phyloP scores from a whole-genome alignment of 176 grass and related monocot genomes.

The Olyra latifolia region DNA sequence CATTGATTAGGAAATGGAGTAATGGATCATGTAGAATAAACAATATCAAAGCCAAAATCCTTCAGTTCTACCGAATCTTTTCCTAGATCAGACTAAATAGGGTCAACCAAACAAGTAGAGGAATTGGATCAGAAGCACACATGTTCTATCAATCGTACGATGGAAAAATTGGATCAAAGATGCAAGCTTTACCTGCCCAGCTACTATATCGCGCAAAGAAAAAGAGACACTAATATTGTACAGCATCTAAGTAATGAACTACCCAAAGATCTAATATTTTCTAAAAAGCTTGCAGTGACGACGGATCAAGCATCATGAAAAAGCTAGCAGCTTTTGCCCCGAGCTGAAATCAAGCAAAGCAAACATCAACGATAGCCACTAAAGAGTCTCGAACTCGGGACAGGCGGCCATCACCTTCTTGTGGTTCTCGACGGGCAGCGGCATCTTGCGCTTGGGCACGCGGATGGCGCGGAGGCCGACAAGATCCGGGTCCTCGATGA shows the following conservation, averaged over 20 bases:
- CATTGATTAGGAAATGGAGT: conserved; percentile 14
- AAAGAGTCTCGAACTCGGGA: not conserved
- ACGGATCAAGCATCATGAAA: conserved; percentile 25
- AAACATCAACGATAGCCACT: not conserved
- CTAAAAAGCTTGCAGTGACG: not conserved
- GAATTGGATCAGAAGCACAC: not conserved
- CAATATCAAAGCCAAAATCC: not conserved
- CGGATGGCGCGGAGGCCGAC: conserved; percentile 47
- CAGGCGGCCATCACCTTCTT: conserved; percentile 51
- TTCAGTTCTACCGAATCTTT: not conserved
- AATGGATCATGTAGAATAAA: not conserved
- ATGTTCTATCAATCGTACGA: not conserved
- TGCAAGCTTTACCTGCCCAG: not conserved
- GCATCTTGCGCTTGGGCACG: conserved; percentile 71
- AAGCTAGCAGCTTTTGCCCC: not conserved
- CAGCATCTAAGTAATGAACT: not conserved
- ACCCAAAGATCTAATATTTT: conserved; percentile 29
- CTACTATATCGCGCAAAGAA: not conserved
- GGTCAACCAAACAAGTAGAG: not conserved
- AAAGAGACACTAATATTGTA: not conserved
- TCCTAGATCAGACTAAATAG: not conserved
- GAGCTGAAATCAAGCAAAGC: not conserved
- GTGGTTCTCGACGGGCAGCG: conserved; percentile 47
- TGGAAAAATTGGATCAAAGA: not conserved
- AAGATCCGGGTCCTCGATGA: conserved; percentile 63